Evolutionary conservation across 495 filamentous ascomycete genomes (phyloP).

Genomic region (Hyaloscypha finlandica): DNA sequence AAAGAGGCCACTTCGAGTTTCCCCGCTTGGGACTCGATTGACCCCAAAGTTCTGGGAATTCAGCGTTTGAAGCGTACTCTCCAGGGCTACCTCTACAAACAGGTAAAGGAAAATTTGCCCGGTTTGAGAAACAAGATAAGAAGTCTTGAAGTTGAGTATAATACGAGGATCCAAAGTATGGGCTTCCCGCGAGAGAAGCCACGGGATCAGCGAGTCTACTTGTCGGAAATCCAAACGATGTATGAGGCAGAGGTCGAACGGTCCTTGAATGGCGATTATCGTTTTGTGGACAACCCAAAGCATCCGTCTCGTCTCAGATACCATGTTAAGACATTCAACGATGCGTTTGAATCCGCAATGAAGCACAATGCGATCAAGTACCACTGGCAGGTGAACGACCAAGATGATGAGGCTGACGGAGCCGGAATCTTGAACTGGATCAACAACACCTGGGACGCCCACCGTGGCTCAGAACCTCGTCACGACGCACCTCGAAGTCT

Average conservation of each 20-base stretch:
- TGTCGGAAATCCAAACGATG: conserved; percentile 14
- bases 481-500: conserved; percentile 20
- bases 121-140: conserved; percentile 17
- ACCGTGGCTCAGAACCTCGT: conserved; percentile 13
- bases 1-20: conserved; percentile 20
- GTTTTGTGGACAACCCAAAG: conserved; percentile 9
- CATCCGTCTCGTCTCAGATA: conserved; percentile 19
- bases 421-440: conserved; percentile 14
- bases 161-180: conserved; percentile 11
- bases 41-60: conserved; percentile 17
- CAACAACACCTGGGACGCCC: conserved; percentile 17
- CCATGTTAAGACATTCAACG: conserved; percentile 18
- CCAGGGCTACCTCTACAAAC: conserved; percentile 20
- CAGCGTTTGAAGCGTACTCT: conserved; percentile 15
- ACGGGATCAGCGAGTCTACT: conserved; percentile 19
- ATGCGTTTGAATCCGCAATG: conserved; percentile 10
- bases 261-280: conserved; percentile 23
- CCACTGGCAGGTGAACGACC: conserved; percentile 7
- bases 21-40: conserved; percentile 15
- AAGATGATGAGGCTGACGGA: neutral
- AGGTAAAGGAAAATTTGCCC: conserved; percentile 21
- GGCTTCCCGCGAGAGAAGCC: conserved; percentile 12
- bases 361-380: conserved; percentile 13
- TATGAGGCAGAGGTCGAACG: conserved; percentile 20
- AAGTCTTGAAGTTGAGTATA: conserved; percentile 15